Percentiles rank a stretch among this genome's conserved stretches.
phyloP scores from a whole-genome alignment of 345 rosid species.

The Melastoma malabathricum region DNA sequence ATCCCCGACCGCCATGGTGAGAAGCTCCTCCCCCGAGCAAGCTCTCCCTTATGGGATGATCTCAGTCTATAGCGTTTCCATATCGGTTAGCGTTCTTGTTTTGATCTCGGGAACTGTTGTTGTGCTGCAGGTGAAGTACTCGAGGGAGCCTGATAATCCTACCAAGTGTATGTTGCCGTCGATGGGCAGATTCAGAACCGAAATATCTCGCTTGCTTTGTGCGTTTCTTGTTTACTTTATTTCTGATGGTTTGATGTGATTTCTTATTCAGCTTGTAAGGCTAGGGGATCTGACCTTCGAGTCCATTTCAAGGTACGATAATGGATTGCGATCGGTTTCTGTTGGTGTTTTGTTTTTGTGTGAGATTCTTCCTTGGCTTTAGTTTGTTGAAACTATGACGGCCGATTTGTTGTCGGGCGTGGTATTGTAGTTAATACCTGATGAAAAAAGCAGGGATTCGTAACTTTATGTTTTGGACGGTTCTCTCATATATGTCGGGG shows the following conservation, averaged over 20 bases:
- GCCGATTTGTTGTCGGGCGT: neutral
- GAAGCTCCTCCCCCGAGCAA: neutral
- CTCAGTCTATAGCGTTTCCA: neutral
- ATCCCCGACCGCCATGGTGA: constrained; percentile 24
- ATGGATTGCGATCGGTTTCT: too few relatives aligned
- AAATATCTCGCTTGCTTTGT: neutral
- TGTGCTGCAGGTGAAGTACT: constrained; percentile 74
- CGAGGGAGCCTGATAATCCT: constrained; percentile 78
- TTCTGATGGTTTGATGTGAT: neutral
- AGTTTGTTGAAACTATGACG: too few relatives aligned
- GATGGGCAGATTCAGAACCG: neutral
- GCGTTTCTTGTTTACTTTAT: too few relatives aligned
- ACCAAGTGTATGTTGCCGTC: constrained; percentile 53
- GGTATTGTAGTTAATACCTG: constrained; percentile 17
- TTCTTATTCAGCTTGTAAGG: constrained; percentile 70
- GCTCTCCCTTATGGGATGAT: neutral
- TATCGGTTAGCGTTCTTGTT: neutral
- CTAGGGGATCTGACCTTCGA: constrained; percentile 87
- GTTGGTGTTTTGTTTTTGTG: too few relatives aligned
- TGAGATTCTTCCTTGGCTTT: neutral
- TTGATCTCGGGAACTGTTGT: neutral
- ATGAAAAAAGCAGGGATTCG: constrained; percentile 46
- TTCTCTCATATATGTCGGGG: constrained; percentile 47
- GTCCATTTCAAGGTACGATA: constrained; percentile 54
- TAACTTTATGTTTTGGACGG: constrained; percentile 21